Conservation (phyloP, 2,329 filamentous ascomycete species). For the Ilyonectria sp. region DNA sequence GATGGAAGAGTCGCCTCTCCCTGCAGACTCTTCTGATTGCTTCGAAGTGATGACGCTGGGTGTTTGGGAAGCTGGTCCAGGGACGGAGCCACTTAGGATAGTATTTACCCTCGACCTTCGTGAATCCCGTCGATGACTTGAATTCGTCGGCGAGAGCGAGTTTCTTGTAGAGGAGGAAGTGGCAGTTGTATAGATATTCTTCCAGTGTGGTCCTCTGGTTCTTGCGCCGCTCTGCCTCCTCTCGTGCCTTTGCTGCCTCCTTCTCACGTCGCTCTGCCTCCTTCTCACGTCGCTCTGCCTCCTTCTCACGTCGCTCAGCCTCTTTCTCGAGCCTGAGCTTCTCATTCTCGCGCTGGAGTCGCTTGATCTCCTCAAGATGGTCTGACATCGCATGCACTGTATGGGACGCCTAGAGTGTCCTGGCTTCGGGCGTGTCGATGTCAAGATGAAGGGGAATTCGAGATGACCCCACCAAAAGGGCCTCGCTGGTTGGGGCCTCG, state of each 20-base stretch:
- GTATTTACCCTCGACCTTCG: slow-evolving; percentile 37
- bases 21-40: slow-evolving; percentile 26
- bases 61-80: slow-evolving; percentile 32
- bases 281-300: slow-evolving; percentile 1
- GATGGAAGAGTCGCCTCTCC: slow-evolving; percentile 32
- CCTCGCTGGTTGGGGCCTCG: background rate
- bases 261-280: slow-evolving; percentile 1
- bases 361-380: slow-evolving; percentile 8
- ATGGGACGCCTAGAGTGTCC: background rate
- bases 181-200: slow-evolving; percentile 38
- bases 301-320: slow-evolving; percentile 5
- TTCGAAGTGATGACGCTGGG: slow-evolving; percentile 32
- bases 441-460: slow-evolving; percentile 10
- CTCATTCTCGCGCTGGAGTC: slow-evolving; percentile 9
- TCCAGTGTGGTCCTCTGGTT: slow-evolving; percentile 34
- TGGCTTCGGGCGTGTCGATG: slow-evolving; percentile 5
- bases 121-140: slow-evolving; percentile 23
- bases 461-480: background rate
- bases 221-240: no score
- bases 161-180: slow-evolving; percentile 30
- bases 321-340: slow-evolving; percentile 9
- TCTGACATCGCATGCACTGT: slow-evolving; percentile 1
- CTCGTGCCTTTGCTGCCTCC: no score
- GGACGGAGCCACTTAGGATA: slow-evolving; percentile 40
- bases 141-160: slow-evolving; percentile 23